Base-by-base conservation (phyloP, 768 basidiomycete species). In the Leccinum barrowsii region DNA sequence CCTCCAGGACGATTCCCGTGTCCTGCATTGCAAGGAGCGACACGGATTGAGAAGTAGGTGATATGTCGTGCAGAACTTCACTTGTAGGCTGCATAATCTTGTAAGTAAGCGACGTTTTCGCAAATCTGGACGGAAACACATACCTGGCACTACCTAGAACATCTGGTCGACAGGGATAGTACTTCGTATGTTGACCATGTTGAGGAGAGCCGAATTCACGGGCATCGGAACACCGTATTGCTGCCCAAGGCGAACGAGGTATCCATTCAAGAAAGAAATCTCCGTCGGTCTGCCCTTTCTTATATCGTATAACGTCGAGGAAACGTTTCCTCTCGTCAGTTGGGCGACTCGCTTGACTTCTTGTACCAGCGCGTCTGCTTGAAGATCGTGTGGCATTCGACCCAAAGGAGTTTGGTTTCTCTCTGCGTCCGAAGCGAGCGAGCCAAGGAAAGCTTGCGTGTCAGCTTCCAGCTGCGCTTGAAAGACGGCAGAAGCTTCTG, bases 241-340 rank as follows among this genome's bases (percentile, higher is more conserved):
- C 50, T 73, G 63, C 24, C 89, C 95, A 7, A 93, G 73, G 7
- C 75, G 73, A 28, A 85, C 67, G 51, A 98, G 71, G 70, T 94
- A 92, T 5, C 95, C 94, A 59, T 91, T 94, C 65, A 97, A 77
- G 65, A 76, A 90, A 17, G 88, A 82, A 22, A 98, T 81, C 75
- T 98, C 94, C 0, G 93, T 94, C 5, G 67, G 60, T 53, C 76
- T 75, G 46, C 86, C 86, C 32, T 73, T 72, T 61, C 79, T 80
- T 28, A 95, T 70, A 67, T 96, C 93, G 15, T 77, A 70, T 17
- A 94, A 77, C 84, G 93, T 97, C 15, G 89, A 91, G 6, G 92
- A 93, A 53, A 85, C 80, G 68, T 94, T 93, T 13, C 75, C 74
- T 44, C 73, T 75, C 4, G 92, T 95, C 22, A 75, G 55, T 8